Percentiles rank a stretch among this genome's conserved stretches.
These are phyloP conservation scores for Marasmius sp. DNA, from an alignment of 1,284 basidiomycete species.

Conservation along the genomic window DNA sequence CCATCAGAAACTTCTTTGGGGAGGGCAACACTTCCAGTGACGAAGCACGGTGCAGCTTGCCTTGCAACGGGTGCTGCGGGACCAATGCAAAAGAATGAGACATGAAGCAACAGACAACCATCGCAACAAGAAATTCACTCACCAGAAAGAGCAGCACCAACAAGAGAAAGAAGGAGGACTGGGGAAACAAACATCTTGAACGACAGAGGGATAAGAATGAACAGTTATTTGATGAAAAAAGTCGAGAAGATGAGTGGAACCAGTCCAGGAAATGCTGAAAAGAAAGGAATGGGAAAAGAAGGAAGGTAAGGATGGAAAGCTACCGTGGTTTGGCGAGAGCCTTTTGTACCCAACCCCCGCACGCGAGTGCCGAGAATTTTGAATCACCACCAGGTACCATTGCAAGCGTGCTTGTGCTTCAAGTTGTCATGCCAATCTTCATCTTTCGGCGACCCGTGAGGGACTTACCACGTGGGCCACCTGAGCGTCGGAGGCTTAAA, in stretches of 20 bases:
- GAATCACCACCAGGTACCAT: too few relatives aligned
- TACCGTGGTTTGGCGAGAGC: too few relatives aligned
- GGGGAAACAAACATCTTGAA: background rate
- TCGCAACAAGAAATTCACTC: background rate
- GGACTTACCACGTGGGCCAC: too few relatives aligned
- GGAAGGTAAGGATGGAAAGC: background rate
- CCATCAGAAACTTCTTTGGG: conserved; percentile 24
- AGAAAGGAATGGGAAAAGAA: background rate
- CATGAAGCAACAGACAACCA: background rate
- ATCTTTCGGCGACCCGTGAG: too few relatives aligned
- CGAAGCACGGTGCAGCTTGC: conserved; percentile 21
- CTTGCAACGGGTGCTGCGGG: conserved; percentile 12
- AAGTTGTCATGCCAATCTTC: too few relatives aligned
- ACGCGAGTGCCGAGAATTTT: too few relatives aligned
- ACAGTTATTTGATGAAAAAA: background rate
- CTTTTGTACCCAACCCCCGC: too few relatives aligned
- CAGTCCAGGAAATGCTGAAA: background rate
- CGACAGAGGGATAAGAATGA: background rate
- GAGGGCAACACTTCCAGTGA: conserved; percentile 22
- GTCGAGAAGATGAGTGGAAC: conserved; percentile 1
- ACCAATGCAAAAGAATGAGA: background rate
- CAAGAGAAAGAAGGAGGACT: background rate
- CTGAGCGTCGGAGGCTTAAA: too few relatives aligned
- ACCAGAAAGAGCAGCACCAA: background rate
- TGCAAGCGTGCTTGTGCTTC: too few relatives aligned